A percentile compares a stretch with the other conserved stretches of the same genome.
phyloP scores from a whole-genome alignment of 1,284 basidiomycete genomes.

The Mycosarcoma maydis region DNA sequence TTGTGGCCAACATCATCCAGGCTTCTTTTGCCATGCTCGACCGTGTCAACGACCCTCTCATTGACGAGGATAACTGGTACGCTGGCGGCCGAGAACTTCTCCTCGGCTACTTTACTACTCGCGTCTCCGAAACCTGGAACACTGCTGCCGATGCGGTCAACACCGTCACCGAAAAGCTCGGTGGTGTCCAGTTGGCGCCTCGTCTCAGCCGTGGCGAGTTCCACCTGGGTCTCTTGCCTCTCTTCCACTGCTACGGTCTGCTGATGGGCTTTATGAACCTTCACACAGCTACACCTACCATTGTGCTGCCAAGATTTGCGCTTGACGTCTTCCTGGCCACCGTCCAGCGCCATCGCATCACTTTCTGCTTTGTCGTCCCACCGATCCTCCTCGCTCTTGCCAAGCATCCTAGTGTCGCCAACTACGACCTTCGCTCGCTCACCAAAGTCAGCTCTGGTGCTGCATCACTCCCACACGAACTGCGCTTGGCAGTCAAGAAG shows the following conservation, averaged over 20 bases:
- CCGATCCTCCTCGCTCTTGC: slow-evolving; percentile 64
- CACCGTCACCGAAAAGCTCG: slow-evolving; percentile 30
- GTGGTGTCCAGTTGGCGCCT: slow-evolving; percentile 27
- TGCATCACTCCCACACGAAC: slow-evolving; percentile 53
- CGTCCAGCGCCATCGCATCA: slow-evolving; percentile 53
- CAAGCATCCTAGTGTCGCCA: slow-evolving; percentile 50
- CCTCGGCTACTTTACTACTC: slow-evolving; percentile 49
- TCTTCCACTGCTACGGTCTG: slow-evolving; percentile 66
- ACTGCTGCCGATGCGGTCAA: slow-evolving; percentile 33
- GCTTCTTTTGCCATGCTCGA: slow-evolving; percentile 57
- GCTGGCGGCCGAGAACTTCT: slow-evolving; percentile 27
- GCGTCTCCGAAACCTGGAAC: slow-evolving; percentile 48
- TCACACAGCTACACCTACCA: slow-evolving; percentile 60
- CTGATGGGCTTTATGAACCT: slow-evolving; percentile 58
- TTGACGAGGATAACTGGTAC: slow-evolving; percentile 55
- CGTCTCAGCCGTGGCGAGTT: slow-evolving; percentile 51
- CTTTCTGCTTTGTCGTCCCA: slow-evolving; percentile 65
- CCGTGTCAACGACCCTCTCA: slow-evolving; percentile 56
- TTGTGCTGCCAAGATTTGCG: slow-evolving; percentile 56
- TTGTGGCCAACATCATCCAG: slow-evolving; percentile 64
- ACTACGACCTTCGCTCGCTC: slow-evolving; percentile 59
- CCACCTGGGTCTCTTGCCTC: slow-evolving; percentile 61
- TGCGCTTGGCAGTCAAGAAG: slow-evolving; percentile 49
- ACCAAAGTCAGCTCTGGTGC: slow-evolving; percentile 61
- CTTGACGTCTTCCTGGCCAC: slow-evolving; percentile 58